These are phyloP conservation scores for Enterospora canceri DNA, from an alignment of 371 early-diverging fungal genomes.

Conservation along the genomic window DNA sequence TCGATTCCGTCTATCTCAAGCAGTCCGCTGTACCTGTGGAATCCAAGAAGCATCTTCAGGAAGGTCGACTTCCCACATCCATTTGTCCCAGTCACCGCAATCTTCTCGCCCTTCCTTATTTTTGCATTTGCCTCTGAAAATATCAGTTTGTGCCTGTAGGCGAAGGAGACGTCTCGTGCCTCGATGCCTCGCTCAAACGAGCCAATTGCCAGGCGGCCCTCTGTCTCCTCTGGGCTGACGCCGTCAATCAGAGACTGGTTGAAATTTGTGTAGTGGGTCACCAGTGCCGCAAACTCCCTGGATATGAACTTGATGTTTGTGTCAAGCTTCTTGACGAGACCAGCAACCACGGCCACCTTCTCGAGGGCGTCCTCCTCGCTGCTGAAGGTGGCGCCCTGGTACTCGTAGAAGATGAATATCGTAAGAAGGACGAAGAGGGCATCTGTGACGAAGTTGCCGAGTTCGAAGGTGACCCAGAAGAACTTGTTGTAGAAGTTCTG, in stretches of 20 bases:
- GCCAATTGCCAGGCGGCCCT: not conserved
- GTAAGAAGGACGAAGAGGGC: slow-evolving; percentile 2
- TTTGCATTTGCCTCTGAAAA: slow-evolving; percentile 36
- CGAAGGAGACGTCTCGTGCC: slow-evolving; percentile 18
- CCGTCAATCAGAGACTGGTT: slow-evolving; percentile 8
- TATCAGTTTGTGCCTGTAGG: slow-evolving; percentile 12
- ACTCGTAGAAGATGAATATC: not conserved
- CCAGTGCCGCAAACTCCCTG: not conserved
- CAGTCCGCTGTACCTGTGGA: slow-evolving; percentile 55
- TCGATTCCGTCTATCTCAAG: slow-evolving; percentile 57
- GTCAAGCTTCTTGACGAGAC: not conserved
- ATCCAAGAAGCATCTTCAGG: slow-evolving; percentile 56
- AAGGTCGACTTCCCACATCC: slow-evolving; percentile 57
- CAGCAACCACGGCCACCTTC: not conserved
- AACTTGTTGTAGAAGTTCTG: not conserved
- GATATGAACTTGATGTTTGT: slow-evolving; percentile 1
- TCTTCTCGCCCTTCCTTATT: slow-evolving; percentile 45
- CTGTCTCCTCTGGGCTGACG: not conserved
- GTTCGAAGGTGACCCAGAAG: slow-evolving; percentile 17
- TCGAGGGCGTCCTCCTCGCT: not conserved
- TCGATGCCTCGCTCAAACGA: slow-evolving; percentile 18
- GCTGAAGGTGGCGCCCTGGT: not conserved
- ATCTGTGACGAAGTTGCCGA: not conserved
- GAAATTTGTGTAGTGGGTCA: slow-evolving; percentile 4
- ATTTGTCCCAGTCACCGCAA: slow-evolving; percentile 63